Percentiles rank a stretch among this genome's conserved stretches.
Evolutionary conservation across 1,284 basidiomycete species (phyloP).

Genomic region (Ceratobasidium papillatum): DNA sequence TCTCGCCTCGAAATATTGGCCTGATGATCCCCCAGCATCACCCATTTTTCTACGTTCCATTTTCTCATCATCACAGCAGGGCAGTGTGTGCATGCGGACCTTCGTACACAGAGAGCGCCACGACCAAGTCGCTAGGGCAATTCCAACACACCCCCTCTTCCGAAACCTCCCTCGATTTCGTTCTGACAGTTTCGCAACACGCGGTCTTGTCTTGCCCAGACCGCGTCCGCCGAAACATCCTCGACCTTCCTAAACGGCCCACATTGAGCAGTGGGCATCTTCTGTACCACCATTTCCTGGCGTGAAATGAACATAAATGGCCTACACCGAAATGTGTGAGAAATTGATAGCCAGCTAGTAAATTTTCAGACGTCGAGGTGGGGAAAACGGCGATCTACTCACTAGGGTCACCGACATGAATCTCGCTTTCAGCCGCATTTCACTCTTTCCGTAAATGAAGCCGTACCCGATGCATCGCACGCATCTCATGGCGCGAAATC

Average conservation of each 20-base stretch:
- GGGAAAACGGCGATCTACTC: conserved; percentile 11
- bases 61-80: conserved; percentile 5
- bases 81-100: conserved; percentile 1
- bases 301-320: conserved; percentile 8
- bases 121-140: background rate
- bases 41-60: background rate
- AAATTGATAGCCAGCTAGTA: conserved; percentile 12
- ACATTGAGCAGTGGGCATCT: background rate
- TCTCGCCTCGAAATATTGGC: conserved; percentile 25
- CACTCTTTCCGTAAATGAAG: background rate
- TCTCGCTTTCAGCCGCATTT: conserved; percentile 3
- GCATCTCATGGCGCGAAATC: background rate
- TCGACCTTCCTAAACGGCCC: conserved; percentile 18
- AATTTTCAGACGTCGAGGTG: background rate
- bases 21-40: conserved; percentile 14
- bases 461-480: background rate
- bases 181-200: conserved; percentile 7
- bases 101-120: conserved; percentile 3
- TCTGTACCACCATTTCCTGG: background rate
- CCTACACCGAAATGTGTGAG: conserved; percentile 15
- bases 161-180: background rate
- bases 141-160: conserved; percentile 1
- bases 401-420: background rate
- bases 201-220: background rate
- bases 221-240: background rate